Evolutionary conservation across 352 stramenopile genomes (phyloP).

Genomic region (Phytophthora europaea): DNA sequence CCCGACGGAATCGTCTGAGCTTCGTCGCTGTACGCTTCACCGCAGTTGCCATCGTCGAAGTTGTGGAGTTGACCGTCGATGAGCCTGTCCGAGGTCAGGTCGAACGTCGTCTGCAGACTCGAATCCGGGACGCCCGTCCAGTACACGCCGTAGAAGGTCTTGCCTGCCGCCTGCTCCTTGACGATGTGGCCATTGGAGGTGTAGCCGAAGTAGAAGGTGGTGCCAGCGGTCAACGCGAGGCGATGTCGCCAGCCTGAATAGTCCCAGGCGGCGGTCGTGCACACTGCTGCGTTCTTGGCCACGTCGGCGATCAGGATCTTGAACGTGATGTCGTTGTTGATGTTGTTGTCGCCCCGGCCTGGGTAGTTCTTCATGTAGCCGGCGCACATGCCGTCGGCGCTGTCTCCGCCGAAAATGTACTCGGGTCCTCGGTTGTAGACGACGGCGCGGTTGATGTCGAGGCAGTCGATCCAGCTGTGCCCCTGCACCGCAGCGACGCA

Average conservation of each 20-base stretch:
- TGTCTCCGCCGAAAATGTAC: slow-evolving; percentile 64
- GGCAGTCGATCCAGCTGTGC: slow-evolving; percentile 81
- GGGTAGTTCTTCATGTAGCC: slow-evolving; percentile 80
- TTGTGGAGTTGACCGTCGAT: slow-evolving; percentile 73
- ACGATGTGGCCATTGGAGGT: slow-evolving; percentile 70
- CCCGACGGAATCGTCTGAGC: slow-evolving; percentile 48
- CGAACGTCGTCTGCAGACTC: slow-evolving; percentile 53
- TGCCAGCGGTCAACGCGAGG: slow-evolving; percentile 47
- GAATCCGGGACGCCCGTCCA: slow-evolving; percentile 57
- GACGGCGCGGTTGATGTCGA: slow-evolving; percentile 62
- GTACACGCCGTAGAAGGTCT: slow-evolving; percentile 72
- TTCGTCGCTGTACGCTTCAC: slow-evolving; percentile 54
- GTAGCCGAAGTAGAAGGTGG: slow-evolving; percentile 73
- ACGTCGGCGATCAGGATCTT: slow-evolving; percentile 73
- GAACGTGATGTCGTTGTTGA: slow-evolving; percentile 53
- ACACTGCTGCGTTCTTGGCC: slow-evolving; percentile 41
- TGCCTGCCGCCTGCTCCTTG: slow-evolving; percentile 66
- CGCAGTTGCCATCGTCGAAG: slow-evolving; percentile 77
- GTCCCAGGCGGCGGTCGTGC: slow-evolving; percentile 37
- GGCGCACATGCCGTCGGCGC: slow-evolving; percentile 55
- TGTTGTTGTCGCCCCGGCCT: slow-evolving; percentile 52
- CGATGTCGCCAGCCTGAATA: slow-evolving; percentile 56
- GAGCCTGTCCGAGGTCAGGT: slow-evolving; percentile 64
- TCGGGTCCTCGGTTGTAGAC: slow-evolving; percentile 67
- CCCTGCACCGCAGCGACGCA: slow-evolving; percentile 31